A percentile compares a stretch with the other conserved stretches of the same genome.
Conservation (phyloP, 768 basidiomycete species). For the Auriscalpium microsporum region DNA sequence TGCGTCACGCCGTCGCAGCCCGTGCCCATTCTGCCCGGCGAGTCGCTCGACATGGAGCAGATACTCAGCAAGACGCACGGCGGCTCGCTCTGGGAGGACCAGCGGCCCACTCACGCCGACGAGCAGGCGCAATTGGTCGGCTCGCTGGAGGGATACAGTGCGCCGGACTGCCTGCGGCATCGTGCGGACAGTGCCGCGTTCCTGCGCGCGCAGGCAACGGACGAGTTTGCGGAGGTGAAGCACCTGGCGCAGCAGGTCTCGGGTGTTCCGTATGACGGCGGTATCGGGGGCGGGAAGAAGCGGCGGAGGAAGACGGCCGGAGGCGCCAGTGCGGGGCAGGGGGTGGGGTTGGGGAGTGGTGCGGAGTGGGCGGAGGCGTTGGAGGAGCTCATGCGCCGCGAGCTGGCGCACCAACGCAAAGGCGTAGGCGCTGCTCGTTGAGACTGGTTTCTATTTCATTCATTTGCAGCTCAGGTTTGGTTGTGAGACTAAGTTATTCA, state of each 20-base stretch:
- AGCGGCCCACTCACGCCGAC: slow-evolving; percentile 41
- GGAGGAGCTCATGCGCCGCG: slow-evolving; percentile 2
- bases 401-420: neutral
- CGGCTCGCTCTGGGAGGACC: slow-evolving; percentile 57
- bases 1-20: slow-evolving; percentile 94
- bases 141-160: slow-evolving; percentile 34
- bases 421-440: neutral
- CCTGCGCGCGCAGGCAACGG: slow-evolving; percentile 69
- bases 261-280: slow-evolving; percentile 30
- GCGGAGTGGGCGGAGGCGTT: slow-evolving; percentile 10
- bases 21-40: slow-evolving; percentile 73
- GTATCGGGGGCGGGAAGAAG: slow-evolving; percentile 23
- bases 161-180: slow-evolving; percentile 56
- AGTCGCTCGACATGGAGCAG: slow-evolving; percentile 64
- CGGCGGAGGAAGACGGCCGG: neutral
- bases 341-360: neutral
- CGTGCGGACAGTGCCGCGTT: slow-evolving; percentile 57
- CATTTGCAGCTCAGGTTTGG: neutral
- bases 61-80: slow-evolving; percentile 61
- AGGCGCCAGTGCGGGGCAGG: no score
- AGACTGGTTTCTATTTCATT: neutral
- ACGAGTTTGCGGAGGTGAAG: slow-evolving; percentile 63
- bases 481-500: neutral
- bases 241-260: slow-evolving; percentile 48
- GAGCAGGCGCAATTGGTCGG: slow-evolving; percentile 22